A percentile compares a stretch with the other conserved stretches of the same genome.
Conservation (phyloP, 495 filamentous ascomycete species). For the Choiromyces venosus region DNA sequence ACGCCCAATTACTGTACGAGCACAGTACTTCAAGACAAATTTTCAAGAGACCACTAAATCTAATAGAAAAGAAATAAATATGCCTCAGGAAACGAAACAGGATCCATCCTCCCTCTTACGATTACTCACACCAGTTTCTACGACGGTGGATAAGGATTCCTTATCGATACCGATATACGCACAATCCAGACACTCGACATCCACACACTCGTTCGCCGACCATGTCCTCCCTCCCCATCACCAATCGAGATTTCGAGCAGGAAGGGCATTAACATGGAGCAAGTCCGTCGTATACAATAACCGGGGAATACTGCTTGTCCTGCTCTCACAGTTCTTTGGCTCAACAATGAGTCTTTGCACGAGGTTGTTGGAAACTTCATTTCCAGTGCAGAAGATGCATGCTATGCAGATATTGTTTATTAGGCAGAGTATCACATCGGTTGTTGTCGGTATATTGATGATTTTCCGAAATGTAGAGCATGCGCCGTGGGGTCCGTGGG, state of each 20-base stretch:
- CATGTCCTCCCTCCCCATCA: background rate
- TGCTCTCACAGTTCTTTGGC: slow-evolving; percentile 75
- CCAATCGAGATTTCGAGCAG: background rate
- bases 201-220: background rate
- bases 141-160: background rate
- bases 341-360: slow-evolving; percentile 83
- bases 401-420: slow-evolving; percentile 87
- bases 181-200: slow-evolving; percentile 7
- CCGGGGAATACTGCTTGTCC: slow-evolving; percentile 67
- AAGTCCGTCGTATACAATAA: slow-evolving; percentile 46
- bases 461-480: slow-evolving; percentile 61
- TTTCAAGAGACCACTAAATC: background rate
- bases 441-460: slow-evolving; percentile 68
- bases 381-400: slow-evolving; percentile 62
- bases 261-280: slow-evolving; percentile 5
- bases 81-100: background rate
- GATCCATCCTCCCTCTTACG: background rate
- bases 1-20: background rate
- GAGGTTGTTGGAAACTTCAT: slow-evolving; percentile 63
- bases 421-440: slow-evolving; percentile 70
- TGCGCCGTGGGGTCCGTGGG: slow-evolving; percentile 63
- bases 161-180: background rate
- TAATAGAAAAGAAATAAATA: background rate
- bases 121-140: background rate
- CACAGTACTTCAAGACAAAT: background rate